Percentiles rank a stretch among this genome's conserved stretches.
Evolutionary conservation across 23 red algal genomes (phyloP).

Genomic region (Agarophyton chilense): DNA sequence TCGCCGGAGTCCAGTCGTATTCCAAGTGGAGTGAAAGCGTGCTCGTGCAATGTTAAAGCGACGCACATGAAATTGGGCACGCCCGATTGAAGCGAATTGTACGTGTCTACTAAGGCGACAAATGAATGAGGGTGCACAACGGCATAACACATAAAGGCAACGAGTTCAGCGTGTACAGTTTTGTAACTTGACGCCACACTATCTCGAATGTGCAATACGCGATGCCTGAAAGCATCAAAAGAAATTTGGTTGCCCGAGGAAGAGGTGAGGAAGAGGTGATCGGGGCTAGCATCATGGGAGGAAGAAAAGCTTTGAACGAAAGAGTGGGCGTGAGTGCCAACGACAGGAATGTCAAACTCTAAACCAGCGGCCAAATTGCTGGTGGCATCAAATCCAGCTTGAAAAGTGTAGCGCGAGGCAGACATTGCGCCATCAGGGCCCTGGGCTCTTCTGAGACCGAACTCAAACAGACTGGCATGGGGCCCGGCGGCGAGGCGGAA

Average conservation of each 20-base stretch:
- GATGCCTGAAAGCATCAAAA: background rate
- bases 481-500: conserved; percentile 70
- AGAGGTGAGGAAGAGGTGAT: background rate
- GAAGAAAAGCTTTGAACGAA: conserved; percentile 72
- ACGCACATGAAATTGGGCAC: conserved; percentile 90
- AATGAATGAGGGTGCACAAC: conserved; percentile 71
- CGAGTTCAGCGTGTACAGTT: conserved; percentile 60
- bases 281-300: background rate
- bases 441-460: conserved; percentile 87
- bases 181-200: background rate
- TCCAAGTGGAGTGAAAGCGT: conserved; percentile 53
- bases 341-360: conserved; percentile 65
- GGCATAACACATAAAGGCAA: conserved; percentile 85
- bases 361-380: conserved; percentile 80
- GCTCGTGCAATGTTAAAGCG: conserved; percentile 58
- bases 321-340: conserved; percentile 84
- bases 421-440: conserved; percentile 82
- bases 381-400: conserved; percentile 80
- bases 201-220: conserved; percentile 26
- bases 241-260: background rate
- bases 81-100: conserved; percentile 71
- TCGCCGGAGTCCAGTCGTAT: conserved; percentile 92
- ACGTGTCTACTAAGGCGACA: conserved; percentile 88
- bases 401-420: conserved; percentile 76
- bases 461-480: conserved; percentile 74